Evolutionary conservation across 2,329 filamentous ascomycete genomes (phyloP), one percentile per base, ranked within the genome.

Genomic region (Calycina herbarum): DNA sequence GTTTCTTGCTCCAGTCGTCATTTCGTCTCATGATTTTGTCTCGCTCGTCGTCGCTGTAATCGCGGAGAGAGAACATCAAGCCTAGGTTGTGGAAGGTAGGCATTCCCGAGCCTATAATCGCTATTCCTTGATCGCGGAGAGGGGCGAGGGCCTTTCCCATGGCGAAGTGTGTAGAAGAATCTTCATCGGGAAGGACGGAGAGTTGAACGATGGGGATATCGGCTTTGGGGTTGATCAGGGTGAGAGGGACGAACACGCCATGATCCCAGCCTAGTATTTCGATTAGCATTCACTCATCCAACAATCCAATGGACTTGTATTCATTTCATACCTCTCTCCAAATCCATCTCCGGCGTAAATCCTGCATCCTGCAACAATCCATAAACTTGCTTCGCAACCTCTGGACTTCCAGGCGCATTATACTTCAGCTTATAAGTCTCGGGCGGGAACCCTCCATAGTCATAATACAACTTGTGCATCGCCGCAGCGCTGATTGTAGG

Each of bases 81-180:
- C 85, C 81, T 42, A 91, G 78, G 70, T 91, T 91, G 71, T 91
- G 89, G 27, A 91, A 90, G 0, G 89, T 88, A 0, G 72, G 67
- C 89, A 93, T 92, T 11, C 90, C 90, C 0, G 89, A 89, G 29
- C 85, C 85, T 57, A 93, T 85, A 66, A 93, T 87, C 59, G 89
- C 81, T 61, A 92, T 82, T 20, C 85, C 85, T 63, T 91, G 84
- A 17, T 90, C 86, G 17, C 91, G 84, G 1, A 93, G 82, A n/a
- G 82, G 77, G 8, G 85, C 78, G 1, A 93, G 80, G 1, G 90
- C 89, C 65, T 85, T 81, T 1, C 91, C 91, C 1, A 93, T 83
- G 2, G 80, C 81, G 76, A 89, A 90, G 74, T 93, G 90, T 73
- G 85, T 82, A 66, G 84, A 81, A 0, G 88, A 85, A 66, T 90